Base-by-base conservation (phyloP, 768 basidiomycete genomes). In the Boletus fagicola region DNA sequence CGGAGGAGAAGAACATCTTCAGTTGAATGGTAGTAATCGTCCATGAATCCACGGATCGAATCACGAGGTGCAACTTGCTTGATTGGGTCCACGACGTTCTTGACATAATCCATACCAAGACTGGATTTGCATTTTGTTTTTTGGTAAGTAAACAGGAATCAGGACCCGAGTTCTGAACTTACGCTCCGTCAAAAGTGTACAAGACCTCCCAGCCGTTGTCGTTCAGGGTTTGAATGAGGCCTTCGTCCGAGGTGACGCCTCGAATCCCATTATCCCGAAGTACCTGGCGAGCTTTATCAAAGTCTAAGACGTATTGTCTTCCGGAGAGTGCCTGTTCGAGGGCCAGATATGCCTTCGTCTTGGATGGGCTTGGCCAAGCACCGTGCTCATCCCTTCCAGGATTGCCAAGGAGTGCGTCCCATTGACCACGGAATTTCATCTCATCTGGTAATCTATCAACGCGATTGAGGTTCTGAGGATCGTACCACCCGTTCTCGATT, bases 81-180 rank as follows among this genome's bases (percentile, higher is more conserved):
- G 51, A 75, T 64, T 8, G 77, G 75, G 36, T 65, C 64, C 12
- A 76, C 74, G 35, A 78, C 76, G 20, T 75, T 73, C 62, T 79
- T 78, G 24, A 76, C 71, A 58, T 60, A 75, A 22, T 79, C 78
- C 76, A 77, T 75, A 18, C 76, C 72, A n/a, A 72, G 65, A 35
- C 78, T 79, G 52, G 16, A 12, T 57, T 44, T 13, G 10, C 11
- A 24, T 30, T 24, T 60, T n/a, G n/a, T n/a, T 24, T 42, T 28
- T 16, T 36, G 31, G 39, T 69, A 24, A 69, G 56, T 5, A 30
- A 49, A 45, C 20, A 38, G 51, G 13, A 7, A 33, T 33, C 28
- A 22, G 11, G 28, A 39, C 11, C 47, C 6, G 3, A 44, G 20
- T 15, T 15, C 22, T 24, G 8, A 22, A 69, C 76, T 69, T 56